Percentiles rank a stretch among this genome's conserved stretches.
Evolutionary conservation across 2,329 filamentous ascomycete species (phyloP).

Genomic region (Lasiodiplodia gonubiensis): DNA sequence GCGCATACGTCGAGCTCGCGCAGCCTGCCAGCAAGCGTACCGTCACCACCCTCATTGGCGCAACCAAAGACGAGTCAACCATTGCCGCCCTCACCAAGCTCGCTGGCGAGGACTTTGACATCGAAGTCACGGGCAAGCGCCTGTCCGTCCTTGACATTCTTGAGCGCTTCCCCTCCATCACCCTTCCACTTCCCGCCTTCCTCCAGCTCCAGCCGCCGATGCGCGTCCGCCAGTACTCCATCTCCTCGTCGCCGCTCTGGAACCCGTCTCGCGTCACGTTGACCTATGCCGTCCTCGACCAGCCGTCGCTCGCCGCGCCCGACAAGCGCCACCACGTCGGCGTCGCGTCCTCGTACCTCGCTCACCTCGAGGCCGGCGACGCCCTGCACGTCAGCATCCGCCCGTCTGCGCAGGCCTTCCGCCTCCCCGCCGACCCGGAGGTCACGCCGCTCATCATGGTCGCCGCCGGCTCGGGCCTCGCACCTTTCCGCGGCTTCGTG

Average conservation of each 20-base stretch:
- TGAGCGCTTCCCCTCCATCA: constrained; percentile 64
- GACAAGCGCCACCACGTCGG: constrained; percentile 51
- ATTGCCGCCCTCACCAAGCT: constrained; percentile 59
- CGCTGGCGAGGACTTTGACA: constrained; percentile 45
- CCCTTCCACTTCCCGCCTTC: constrained; percentile 69
- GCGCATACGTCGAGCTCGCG: constrained; percentile 73
- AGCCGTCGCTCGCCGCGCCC: constrained; percentile 56
- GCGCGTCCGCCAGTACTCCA: constrained; percentile 79
- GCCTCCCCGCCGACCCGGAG: constrained; percentile 50
- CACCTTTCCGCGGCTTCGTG: constrained; percentile 52
- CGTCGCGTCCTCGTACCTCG: constrained; percentile 52
- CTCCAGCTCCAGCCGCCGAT: constrained; percentile 77
- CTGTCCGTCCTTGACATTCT: constrained; percentile 72
- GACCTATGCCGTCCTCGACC: constrained; percentile 70
- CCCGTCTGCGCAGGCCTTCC: constrained; percentile 51
- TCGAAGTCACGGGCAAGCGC: constrained; percentile 57
- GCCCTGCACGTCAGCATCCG: constrained; percentile 51
- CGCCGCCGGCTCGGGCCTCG: constrained; percentile 49
- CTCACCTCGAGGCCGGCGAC: constrained; percentile 48
- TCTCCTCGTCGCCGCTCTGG: constrained; percentile 73
- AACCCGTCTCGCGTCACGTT: constrained; percentile 65
- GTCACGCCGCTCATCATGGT: constrained; percentile 51
- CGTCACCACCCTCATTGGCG: constrained; percentile 57
- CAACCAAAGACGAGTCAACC: constrained; percentile 54
- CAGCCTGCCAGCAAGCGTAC: constrained; percentile 74